Evolutionary conservation across 2,329 filamentous ascomycete genomes (phyloP).

Genomic region (Verruconis gallopava): DNA sequence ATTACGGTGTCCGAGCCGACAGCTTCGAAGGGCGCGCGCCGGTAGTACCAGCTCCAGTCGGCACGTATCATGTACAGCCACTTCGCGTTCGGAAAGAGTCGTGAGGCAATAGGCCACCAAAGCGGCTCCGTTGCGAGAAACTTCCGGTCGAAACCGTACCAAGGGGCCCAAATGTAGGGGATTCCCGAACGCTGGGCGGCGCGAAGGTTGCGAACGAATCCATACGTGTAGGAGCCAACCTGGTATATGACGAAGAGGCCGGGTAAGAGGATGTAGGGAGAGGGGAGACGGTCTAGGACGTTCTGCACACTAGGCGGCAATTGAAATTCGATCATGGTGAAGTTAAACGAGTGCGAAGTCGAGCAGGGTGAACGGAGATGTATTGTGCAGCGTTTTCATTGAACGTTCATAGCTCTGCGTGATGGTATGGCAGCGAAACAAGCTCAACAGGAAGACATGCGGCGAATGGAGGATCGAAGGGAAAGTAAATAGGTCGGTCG

Average conservation of each 20-base stretch:
- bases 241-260: constrained; percentile 2
- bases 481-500: no score
- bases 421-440: no score
- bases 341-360: no score
- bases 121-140: constrained; percentile 7
- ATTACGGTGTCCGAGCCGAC: constrained; percentile 48
- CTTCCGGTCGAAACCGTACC: constrained; percentile 5
- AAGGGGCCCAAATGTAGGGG: constrained; percentile 8
- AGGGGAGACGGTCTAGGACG: no score
- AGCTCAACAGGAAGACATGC: no score
- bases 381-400: no score
- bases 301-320: no score
- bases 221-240: neutral
- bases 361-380: no score
- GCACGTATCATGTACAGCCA: constrained; percentile 15
- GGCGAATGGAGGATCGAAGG: no score
- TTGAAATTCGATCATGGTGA: no score
- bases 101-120: constrained; percentile 6
- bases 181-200: constrained; percentile 7
- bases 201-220: constrained; percentile 5
- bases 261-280: neutral
- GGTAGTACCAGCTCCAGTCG: constrained; percentile 46
- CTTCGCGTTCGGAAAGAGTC: constrained; percentile 1
- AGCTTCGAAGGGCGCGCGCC: constrained; percentile 42
- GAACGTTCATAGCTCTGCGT: no score